Evolutionary conservation across 805 yeast genomes (phyloP), one percentile per base, ranked within the genome.

Genomic region (Schizosaccharomyces octosporus): DNA sequence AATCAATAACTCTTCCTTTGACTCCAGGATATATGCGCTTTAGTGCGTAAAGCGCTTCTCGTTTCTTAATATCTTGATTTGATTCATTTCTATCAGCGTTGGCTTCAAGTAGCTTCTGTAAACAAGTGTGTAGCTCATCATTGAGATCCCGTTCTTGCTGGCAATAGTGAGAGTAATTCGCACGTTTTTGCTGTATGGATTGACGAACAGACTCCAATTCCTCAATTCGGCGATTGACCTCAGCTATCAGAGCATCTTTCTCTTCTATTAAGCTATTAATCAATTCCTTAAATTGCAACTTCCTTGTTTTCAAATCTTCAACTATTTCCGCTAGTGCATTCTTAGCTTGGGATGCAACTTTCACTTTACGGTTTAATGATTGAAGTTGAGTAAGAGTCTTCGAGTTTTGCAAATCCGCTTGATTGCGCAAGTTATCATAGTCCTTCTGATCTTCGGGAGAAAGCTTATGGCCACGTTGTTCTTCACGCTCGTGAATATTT

Each of bases 1-100:
- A 74, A 67, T 88, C 96, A 65, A 81, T 78, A 3, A 90, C 81
- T 11, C 87, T 70, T 2, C 97, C 97, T 65, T 78, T 78, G 2
- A 93, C 94, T 3, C 95, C 88, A 0, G 95, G 93, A 64, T 84
- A 79, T n/a, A 83, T 71, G 67, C 87, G 81, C 66, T 80, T 83
- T 61, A 93, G 72, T 62, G 81, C 76, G 0, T 81, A 71, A 2
- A 86, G 82, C 64, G 84, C 85, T 65, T 88, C 95, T 62, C 90
- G 75, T 54, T 85, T 72, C 64, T 76, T 79, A 60, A 78, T 76
- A 64, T 88, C 95, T 64, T 81, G 79, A 51, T 79, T 78, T 0
- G 88, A 76, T 66, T 86, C 96, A 65, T 90, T 79, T 69, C 82
- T 84, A 63, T 77, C 80, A 0, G 95, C 88, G 60, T 81, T 81